These are phyloP conservation scores for Typha latifolia DNA, from an alignment of 176 grass and related monocot genomes.

Conservation along the genomic window DNA sequence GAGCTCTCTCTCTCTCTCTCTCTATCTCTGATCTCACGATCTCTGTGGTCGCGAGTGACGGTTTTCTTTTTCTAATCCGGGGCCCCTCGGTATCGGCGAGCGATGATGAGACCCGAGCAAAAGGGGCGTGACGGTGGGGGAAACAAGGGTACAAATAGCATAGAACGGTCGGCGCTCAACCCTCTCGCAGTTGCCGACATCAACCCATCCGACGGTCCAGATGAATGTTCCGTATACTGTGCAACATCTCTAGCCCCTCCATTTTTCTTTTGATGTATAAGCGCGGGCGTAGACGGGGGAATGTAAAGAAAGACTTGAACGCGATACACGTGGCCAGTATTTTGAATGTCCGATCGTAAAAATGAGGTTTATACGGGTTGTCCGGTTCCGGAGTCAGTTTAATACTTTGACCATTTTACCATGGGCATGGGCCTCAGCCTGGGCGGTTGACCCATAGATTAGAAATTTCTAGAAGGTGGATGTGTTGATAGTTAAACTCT, in stretches of 20 bases:
- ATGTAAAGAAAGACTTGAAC: too few relatives aligned
- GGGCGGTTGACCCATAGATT: not conserved
- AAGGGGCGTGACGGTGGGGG: slow-evolving; percentile 8
- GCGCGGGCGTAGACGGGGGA: too few relatives aligned
- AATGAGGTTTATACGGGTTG: not conserved
- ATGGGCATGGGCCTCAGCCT: too few relatives aligned
- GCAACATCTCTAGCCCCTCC: too few relatives aligned
- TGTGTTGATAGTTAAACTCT: too few relatives aligned
- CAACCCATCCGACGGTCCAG: not conserved
- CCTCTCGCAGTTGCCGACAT: not conserved
- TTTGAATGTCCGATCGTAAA: not conserved
- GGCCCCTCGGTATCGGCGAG: not conserved
- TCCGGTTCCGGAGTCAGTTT: not conserved
- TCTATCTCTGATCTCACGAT: not conserved
- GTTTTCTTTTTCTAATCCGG: not conserved
- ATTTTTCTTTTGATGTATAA: not conserved
- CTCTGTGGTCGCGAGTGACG: too few relatives aligned
- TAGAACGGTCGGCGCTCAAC: slow-evolving; percentile 10
- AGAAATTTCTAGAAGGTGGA: not conserved
- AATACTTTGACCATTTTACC: not conserved
- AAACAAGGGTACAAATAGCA: slow-evolving; percentile 25
- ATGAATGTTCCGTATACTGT: not conserved
- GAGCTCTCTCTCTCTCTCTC: not conserved
- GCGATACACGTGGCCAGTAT: not conserved
- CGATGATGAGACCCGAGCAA: slow-evolving; percentile 2